These are phyloP conservation scores for Agroathelia rolfsii DNA, from an alignment of 1,284 basidiomycete species.

Conservation along the genomic window DNA sequence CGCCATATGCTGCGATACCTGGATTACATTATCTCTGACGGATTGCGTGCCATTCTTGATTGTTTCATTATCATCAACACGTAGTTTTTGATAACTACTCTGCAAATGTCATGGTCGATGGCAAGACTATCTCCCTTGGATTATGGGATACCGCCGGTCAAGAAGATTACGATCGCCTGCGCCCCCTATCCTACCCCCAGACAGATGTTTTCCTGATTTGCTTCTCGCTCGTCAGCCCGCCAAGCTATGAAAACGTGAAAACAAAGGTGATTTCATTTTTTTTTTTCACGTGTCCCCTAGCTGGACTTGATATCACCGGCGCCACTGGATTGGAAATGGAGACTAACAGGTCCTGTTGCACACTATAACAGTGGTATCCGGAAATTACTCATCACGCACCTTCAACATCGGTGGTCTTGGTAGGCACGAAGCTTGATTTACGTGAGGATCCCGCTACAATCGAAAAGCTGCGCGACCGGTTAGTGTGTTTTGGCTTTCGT, in stretches of 20 bases:
- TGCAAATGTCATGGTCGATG: constrained; percentile 66
- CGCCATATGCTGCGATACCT: no score
- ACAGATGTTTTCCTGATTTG: constrained; percentile 75
- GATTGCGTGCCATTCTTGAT: no score
- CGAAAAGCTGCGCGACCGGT: constrained; percentile 46
- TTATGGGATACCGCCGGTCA: constrained; percentile 79
- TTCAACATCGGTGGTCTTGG: constrained; percentile 64
- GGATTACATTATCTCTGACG: no score
- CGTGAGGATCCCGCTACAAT: constrained; percentile 42
- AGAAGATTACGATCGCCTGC: constrained; percentile 63
- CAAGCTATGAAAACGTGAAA: constrained; percentile 73
- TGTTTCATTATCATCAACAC: no score
- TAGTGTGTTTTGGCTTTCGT: not conserved
- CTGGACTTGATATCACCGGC: constrained; percentile 3
- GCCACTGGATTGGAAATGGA: not conserved
- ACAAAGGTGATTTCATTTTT: no score
- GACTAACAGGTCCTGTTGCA: not conserved
- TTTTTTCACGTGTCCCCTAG: constrained; percentile 18
- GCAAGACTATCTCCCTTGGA: constrained; percentile 69
- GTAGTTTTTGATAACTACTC: constrained; percentile 73
- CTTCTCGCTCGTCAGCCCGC: constrained; percentile 70
- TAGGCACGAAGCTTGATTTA: constrained; percentile 72
- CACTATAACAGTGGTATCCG: constrained; percentile 53
- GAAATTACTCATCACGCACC: constrained; percentile 75
- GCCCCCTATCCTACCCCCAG: constrained; percentile 69